Evolutionary conservation across 208 protist species (phyloP).

Genomic region (Wallacemonas sp.): DNA sequence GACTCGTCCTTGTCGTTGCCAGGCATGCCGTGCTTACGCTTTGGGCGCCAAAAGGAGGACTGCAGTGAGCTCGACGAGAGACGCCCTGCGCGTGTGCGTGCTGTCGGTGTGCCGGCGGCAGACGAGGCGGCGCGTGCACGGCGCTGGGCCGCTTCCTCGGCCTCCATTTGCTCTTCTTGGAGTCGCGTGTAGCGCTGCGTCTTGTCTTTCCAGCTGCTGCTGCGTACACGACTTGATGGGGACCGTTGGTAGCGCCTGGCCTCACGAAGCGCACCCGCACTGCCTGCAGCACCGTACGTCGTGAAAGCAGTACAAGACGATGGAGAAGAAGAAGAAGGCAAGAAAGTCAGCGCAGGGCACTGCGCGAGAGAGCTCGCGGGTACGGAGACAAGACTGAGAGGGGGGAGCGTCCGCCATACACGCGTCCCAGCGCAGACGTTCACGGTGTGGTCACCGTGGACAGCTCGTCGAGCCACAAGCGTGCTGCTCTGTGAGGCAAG

Average conservation of each 20-base stretch:
- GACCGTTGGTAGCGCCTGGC: constrained; percentile 31
- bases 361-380: no score
- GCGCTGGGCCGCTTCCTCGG: constrained; percentile 15
- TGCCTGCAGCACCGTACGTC: no score
- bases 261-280: background rate
- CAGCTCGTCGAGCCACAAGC: no score
- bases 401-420: no score
- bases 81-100: background rate
- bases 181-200: constrained; percentile 17
- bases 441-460: no score
- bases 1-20: background rate
- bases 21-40: background rate
- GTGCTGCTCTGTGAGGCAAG: no score
- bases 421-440: no score
- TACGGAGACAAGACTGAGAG: no score
- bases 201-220: constrained; percentile 35
- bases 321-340: background rate
- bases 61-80: background rate
- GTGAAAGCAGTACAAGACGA: no score
- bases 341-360: background rate
- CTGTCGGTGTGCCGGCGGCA: background rate
- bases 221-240: constrained; percentile 17
- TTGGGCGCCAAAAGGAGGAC: constrained; percentile 11
- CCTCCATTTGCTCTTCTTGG: constrained; percentile 25
- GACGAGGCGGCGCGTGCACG: constrained; percentile 15